Percentiles rank a stretch among this genome's conserved stretches.
Conservation (phyloP, 129 eudicot species). For the Helianthus tuberosus region DNA sequence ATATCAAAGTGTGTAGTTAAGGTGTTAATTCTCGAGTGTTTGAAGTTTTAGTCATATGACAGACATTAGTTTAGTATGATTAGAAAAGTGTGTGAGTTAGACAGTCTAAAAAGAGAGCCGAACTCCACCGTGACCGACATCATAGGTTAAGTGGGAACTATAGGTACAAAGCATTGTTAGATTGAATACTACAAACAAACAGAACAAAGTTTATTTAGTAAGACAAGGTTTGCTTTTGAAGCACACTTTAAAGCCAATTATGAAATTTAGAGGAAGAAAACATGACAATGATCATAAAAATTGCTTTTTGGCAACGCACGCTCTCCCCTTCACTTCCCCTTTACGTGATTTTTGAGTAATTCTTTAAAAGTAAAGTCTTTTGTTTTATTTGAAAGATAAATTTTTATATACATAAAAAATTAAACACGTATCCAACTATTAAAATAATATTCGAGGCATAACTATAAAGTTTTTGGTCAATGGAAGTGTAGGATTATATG, state of each 20-base stretch:
- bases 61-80: too few species aligned
- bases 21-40: too few species aligned
- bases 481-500: too few species aligned
- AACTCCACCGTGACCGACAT: neutral
- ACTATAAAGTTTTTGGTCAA: neutral
- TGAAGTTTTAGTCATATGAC: too few species aligned
- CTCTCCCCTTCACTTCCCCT: slow-evolving; percentile 31
- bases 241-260: slow-evolving; percentile 23
- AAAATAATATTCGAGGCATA: neutral
- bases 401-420: neutral
- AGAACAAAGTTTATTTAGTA: slow-evolving; percentile 24
- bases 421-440: neutral
- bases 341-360: slow-evolving; percentile 35
- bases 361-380: slow-evolving; percentile 25
- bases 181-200: slow-evolving; percentile 17
- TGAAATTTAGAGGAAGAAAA: slow-evolving; percentile 27
- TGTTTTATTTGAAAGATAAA: slow-evolving; percentile 17
- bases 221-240: slow-evolving; percentile 38
- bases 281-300: slow-evolving; percentile 31
- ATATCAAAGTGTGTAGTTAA: too few species aligned
- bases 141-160: slow-evolving; percentile 7
- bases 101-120: too few species aligned
- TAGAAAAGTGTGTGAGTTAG: too few species aligned
- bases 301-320: slow-evolving; percentile 44
- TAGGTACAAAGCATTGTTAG: slow-evolving; percentile 5